Evolutionary conservation across 2,329 filamentous ascomycete species (phyloP), one percentile per base, ranked within the genome.

Genomic region (Ophiostoma sp.): DNA sequence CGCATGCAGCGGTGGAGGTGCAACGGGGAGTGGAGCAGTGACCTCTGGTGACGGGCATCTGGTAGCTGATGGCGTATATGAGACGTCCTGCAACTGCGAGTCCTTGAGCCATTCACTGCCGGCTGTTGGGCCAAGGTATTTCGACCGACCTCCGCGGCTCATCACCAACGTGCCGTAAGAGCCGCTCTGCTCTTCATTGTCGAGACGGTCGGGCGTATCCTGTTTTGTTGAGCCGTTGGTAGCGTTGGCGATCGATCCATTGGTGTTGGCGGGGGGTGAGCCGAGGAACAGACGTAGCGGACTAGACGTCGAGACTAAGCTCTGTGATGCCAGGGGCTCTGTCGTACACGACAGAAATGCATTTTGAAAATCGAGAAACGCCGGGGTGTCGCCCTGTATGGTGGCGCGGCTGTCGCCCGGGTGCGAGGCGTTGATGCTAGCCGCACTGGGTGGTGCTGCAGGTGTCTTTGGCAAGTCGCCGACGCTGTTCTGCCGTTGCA

Each of bases 81-180:
- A 57, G n/a, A 57, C 52, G 15, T 57, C 52, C 10, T 70, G 69
- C 36, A 70, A n/a, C 13, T 70, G 54, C n/a, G 69, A 70, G 41
- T 70, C 65, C 13, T 70, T 70, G 13, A 70, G 69, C 69, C 69
- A 70, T 27, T 70, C 69, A 20, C 69, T 70, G 27, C 66, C 69
- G 17, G 69, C 69, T 17, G 69, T 70, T n/a, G 69, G 69, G 2
- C 69, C 69, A 2, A 70, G 69, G 27, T 70, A 70, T 54, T 68
- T 68, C 23, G 66, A 68, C 20, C 69, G 69, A 8, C 69, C 69
- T 2, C 69, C 54, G 20, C 57, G 66, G 66, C 69, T 70, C 52
- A 70, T 64, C 39, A 70, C 65, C 65, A 70, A 66, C 13, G 69
- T 70, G 10, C 69, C 69, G 39, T 70, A 70, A 10, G 69, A 68